These are phyloP conservation scores for Pestalotiopsis sp. DNA, from an alignment of 2,329 filamentous ascomycete genomes.

Conservation along the genomic window DNA sequence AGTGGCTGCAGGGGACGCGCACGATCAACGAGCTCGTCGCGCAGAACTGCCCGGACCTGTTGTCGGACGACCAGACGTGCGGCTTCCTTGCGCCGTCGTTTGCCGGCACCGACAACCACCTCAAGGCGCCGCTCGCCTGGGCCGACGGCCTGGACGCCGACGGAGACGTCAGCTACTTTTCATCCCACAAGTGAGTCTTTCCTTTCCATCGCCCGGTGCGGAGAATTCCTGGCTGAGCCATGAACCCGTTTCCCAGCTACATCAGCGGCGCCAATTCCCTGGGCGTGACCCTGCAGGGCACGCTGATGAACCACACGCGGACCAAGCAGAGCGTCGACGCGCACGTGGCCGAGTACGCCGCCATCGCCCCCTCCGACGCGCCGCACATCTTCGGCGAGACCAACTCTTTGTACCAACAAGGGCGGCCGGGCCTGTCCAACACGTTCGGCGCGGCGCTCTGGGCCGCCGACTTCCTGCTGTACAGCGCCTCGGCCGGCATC, in stretches of 20 bases:
- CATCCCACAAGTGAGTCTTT: conserved; percentile 56
- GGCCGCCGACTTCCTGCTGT: conserved; percentile 63
- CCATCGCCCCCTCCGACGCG: conserved; percentile 39
- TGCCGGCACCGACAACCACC: conserved; percentile 48
- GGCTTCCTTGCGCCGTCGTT: conserved; percentile 60
- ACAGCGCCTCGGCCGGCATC: conserved; percentile 55
- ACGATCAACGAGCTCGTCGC: conserved; percentile 46
- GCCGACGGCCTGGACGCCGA: conserved; percentile 51
- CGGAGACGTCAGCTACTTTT: conserved; percentile 51
- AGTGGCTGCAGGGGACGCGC: conserved; percentile 58
- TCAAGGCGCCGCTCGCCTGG: conserved; percentile 53
- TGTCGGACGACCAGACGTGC: conserved; percentile 35
- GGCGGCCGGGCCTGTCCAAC: conserved; percentile 61
- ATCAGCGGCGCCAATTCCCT: conserved; percentile 59
- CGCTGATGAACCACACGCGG: conserved; percentile 62
- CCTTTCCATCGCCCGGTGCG: neutral
- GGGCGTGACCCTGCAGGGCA: conserved; percentile 61
- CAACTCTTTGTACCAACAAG: conserved; percentile 64
- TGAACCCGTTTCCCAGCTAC: conserved; percentile 44
- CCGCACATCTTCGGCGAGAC: conserved; percentile 61
- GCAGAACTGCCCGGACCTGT: conserved; percentile 50
- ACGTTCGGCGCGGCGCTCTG: conserved; percentile 66
- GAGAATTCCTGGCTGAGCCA: neutral
- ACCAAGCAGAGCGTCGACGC: conserved; percentile 48
- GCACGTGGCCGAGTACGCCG: conserved; percentile 47